These are phyloP conservation scores for Vicia sativa DNA, from an alignment of 306 rosid species.

Conservation along the genomic window DNA sequence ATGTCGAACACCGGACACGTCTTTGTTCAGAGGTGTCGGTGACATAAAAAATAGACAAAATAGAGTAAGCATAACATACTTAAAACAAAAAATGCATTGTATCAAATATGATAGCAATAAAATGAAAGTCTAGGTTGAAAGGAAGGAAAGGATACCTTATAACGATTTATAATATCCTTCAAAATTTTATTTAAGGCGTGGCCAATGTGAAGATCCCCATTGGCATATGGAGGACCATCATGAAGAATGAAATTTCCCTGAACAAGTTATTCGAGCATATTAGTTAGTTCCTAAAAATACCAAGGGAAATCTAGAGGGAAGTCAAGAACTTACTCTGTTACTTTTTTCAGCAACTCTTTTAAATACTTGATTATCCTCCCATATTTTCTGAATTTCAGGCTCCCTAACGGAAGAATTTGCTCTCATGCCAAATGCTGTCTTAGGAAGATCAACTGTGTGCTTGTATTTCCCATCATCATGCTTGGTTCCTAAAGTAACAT, in stretches of 20 bases:
- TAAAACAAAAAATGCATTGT: slow-evolving; percentile 13
- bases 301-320: slow-evolving; percentile 11
- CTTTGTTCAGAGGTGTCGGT: too few relatives aligned
- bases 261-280: slow-evolving; percentile 39
- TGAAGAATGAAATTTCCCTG: slow-evolving; percentile 90
- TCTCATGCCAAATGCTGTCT: slow-evolving; percentile 89
- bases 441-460: slow-evolving; percentile 96
- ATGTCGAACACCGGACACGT: too few relatives aligned
- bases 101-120: slow-evolving; percentile 12
- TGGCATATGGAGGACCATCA: slow-evolving; percentile 98
- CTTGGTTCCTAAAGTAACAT: slow-evolving; percentile 59
- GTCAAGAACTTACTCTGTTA: slow-evolving; percentile 68
- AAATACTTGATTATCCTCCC: slow-evolving; percentile 90
- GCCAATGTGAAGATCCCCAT: slow-evolving; percentile 98
- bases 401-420: slow-evolving; percentile 79
- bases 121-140: slow-evolving; percentile 15
- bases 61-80: slow-evolving; percentile 16
- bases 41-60: slow-evolving; percentile 7
- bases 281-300: slow-evolving; percentile 36
- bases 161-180: slow-evolving; percentile 95
- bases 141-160: slow-evolving; percentile 62
- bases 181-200: slow-evolving; percentile 94
- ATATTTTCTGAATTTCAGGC: slow-evolving; percentile 95
- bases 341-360: slow-evolving; percentile 68
- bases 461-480: slow-evolving; percentile 93